Percentiles rank a stretch among this genome's conserved stretches.
These are phyloP conservation scores for Metschnikowia koreensis DNA, from an alignment of 805 yeast genomes.

Conservation along the genomic window DNA sequence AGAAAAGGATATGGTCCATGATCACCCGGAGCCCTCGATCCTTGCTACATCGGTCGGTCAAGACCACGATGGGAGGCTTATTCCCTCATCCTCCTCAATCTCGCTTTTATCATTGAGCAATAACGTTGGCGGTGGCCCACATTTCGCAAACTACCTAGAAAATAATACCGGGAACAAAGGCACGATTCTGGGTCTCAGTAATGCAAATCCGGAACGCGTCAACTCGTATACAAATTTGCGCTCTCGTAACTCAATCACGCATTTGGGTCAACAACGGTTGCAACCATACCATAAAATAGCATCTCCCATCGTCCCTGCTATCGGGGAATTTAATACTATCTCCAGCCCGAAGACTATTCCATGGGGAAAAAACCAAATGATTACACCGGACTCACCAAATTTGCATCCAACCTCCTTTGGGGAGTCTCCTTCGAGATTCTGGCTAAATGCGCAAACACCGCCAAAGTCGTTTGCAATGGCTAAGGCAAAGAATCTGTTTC, in stretches of 20 bases:
- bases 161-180: slow-evolving; percentile 1
- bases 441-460: slow-evolving; percentile 54
- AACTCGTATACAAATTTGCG: slow-evolving; percentile 18
- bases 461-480: slow-evolving; percentile 34
- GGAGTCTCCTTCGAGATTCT: slow-evolving; percentile 55
- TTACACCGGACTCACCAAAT: slow-evolving; percentile 51
- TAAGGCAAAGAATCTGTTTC: slow-evolving; percentile 18
- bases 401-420: slow-evolving; percentile 51
- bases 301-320: slow-evolving; percentile 17
- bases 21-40: slow-evolving; percentile 45
- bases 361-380: slow-evolving; percentile 16
- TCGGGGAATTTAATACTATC: slow-evolving; percentile 13
- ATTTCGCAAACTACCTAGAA: slow-evolving; percentile 1
- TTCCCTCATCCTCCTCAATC: slow-evolving; percentile 44
- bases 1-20: slow-evolving; percentile 25
- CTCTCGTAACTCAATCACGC: slow-evolving; percentile 21
- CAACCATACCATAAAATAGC: slow-evolving; percentile 37
- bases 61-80: slow-evolving; percentile 38
- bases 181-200: slow-evolving; percentile 1
- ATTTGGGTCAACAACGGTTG: slow-evolving; percentile 31
- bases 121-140: slow-evolving; percentile 9
- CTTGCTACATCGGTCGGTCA: slow-evolving; percentile 44
- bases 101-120: slow-evolving; percentile 37
- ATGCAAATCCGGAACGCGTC: slow-evolving; percentile 15
- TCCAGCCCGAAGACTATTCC: slow-evolving; percentile 32